Evolutionary conservation across 495 filamentous ascomycete species (phyloP).

Genomic region (Talaromyces proteolyticus): DNA sequence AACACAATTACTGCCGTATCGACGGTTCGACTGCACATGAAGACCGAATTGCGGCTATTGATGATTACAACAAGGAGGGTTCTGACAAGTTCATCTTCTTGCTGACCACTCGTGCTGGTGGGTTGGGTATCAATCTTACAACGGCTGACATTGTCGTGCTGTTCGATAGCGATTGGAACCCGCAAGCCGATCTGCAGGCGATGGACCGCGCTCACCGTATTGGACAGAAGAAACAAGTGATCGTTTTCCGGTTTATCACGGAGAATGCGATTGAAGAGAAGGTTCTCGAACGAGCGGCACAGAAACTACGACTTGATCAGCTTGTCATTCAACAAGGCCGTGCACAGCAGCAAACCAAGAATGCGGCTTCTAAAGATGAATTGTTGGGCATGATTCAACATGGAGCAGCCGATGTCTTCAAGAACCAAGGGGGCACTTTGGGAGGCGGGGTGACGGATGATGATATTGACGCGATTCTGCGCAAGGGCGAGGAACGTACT

Average conservation of each 20-base stretch:
- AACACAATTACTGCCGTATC: conserved; percentile 95
- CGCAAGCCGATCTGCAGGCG: conserved; percentile 94
- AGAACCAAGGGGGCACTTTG: conserved; percentile 54
- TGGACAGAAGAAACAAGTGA: conserved; percentile 96
- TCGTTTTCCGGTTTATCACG: conserved; percentile 93
- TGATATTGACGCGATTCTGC: conserved; percentile 84
- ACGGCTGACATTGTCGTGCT: conserved; percentile 93
- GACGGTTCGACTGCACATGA: conserved; percentile 97
- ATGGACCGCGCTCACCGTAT: conserved; percentile 99
- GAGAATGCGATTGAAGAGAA: conserved; percentile 99
- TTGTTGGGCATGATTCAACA: conserved; percentile 98
- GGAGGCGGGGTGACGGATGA: conserved; percentile 67
- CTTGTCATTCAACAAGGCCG: conserved; percentile 99
- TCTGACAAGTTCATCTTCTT: conserved; percentile 98
- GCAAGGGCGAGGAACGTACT: conserved; percentile 83
- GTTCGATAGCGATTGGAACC: conserved; percentile 99
- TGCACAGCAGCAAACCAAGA: conserved; percentile 84
- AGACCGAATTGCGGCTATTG: conserved; percentile 94
- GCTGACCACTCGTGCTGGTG: conserved; percentile 93
- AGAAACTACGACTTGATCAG: conserved; percentile 95
- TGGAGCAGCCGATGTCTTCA: conserved; percentile 90
- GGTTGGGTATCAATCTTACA: conserved; percentile 97
- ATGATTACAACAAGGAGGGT: conserved; percentile 93
- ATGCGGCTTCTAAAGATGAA: conserved; percentile 89
- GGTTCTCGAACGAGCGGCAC: conserved; percentile 92